Evolutionary conservation across 768 basidiomycete genomes (phyloP), one percentile per base, ranked within the genome.

Genomic region (Leccinum obscurum): DNA sequence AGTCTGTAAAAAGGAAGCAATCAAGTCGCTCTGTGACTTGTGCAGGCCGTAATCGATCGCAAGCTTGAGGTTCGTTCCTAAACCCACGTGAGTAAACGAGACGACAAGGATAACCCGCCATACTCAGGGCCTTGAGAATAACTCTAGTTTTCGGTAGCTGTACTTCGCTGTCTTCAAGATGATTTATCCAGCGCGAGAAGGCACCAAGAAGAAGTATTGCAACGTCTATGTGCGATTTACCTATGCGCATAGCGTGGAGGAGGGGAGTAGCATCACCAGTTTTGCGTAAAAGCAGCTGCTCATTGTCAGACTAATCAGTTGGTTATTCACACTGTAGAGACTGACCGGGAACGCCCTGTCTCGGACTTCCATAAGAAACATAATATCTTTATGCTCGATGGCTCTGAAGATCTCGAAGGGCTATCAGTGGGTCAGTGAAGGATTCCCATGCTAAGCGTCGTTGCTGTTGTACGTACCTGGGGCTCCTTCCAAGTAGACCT

Each of bases 1-100:
- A 15, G 93, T 93, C 76, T 98, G 95, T 67, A 98, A 78, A 75
- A 95, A 98, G 1, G 92, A 94, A 4, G 95, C 91, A 54, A 92
- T 90, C 50, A 98, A 81, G 68, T 92, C 88, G 62, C 85, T 89
- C 70, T 93, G 89, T 0, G 87, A 85, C 67, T 85, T 87, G 62
- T 89, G 83, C 46, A 96, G 80, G 20, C 93, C 93, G 65, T 88
- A 88, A 69, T 95, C 92, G 55, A 98, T 97, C 2, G 94, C 95
- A 50, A 94, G 82, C 72, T 96, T 95, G 57, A 98, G 83, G 71
- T 95, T 93, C 17, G 85, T 82, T 48, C 90, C 90, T 87, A 59
- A 9, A 30, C 26, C 89, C 77, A 15, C 87, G 90, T 71, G 83
- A 88, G 68, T 88, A 86, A 58, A 90, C 3, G 88, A 92, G 44